Evolutionary conservation across 1,284 basidiomycete genomes (phyloP).

Genomic region (Neolentinus lepideus): DNA sequence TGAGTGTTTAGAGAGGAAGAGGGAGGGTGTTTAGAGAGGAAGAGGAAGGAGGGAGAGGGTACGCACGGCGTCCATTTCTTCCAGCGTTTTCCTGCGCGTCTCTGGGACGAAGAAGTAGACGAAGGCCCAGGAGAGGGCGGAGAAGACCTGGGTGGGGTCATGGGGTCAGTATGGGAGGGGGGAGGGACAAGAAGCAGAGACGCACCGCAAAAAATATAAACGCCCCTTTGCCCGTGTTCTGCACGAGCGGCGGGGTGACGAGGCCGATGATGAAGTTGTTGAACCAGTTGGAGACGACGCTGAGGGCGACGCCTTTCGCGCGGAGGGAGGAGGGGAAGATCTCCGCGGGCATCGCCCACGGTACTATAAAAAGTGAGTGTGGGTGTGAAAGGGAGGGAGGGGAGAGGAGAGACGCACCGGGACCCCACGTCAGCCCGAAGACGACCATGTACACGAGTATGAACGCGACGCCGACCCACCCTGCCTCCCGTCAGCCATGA

Average conservation of each 20-base stretch:
- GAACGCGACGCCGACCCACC: slow-evolving; percentile 1
- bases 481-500: neutral
- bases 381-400: neutral
- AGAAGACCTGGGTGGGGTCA: slow-evolving; percentile 1
- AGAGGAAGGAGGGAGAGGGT: no score
- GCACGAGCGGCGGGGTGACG: neutral
- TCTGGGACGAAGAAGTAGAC: neutral
- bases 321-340: slow-evolving; percentile 1
- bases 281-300: slow-evolving; percentile 1
- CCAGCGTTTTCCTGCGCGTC: neutral
- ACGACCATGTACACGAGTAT: neutral
- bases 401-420: neutral
- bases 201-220: neutral
- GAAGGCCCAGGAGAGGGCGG: neutral
- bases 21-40: no score
- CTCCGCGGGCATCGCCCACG: neutral
- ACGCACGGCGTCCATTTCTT: neutral
- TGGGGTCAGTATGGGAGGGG: neutral
- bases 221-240: neutral
- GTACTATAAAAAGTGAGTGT: neutral
- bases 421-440: slow-evolving; percentile 1
- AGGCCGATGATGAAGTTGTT: slow-evolving; percentile 2
- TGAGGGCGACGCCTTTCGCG: slow-evolving; percentile 1
- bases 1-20: neutral
- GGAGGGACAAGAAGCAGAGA: neutral